phyloP scores from a whole-genome alignment of 225 moss, liverwort and hornwort genomes.

The Asterella californica region DNA sequence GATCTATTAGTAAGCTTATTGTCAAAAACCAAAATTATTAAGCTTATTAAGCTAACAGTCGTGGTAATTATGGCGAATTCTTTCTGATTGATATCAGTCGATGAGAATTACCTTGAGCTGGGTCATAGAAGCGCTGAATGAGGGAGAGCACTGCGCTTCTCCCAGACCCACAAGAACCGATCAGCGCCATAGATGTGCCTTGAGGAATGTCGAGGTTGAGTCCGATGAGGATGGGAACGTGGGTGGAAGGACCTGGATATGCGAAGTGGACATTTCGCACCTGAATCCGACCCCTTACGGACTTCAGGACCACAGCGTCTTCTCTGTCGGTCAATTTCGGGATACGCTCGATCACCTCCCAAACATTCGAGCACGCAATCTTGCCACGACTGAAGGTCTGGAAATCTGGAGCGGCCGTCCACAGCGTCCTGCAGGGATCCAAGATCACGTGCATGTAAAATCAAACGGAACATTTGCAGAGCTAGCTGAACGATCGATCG shows the following conservation, averaged over 20 bases:
- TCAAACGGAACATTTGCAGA: too few species aligned
- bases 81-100: background rate
- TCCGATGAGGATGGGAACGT: slow-evolving; percentile 21
- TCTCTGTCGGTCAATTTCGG: background rate
- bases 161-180: slow-evolving; percentile 30
- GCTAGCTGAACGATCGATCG: too few species aligned
- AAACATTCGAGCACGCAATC: background rate
- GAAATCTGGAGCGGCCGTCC: slow-evolving; percentile 9
- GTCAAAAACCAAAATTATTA: too few species aligned
- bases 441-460: too few species aligned
- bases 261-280: slow-evolving; percentile 28
- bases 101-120: background rate
- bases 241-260: slow-evolving; percentile 18
- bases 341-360: background rate
- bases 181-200: slow-evolving; percentile 26
- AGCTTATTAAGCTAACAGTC: too few species aligned
- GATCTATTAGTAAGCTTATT: too few species aligned
- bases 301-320: slow-evolving; percentile 42
- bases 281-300: slow-evolving; percentile 37
- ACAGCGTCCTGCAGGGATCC: background rate
- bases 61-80: too few species aligned
- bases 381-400: slow-evolving; percentile 6
- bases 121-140: slow-evolving; percentile 37
- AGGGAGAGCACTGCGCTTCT: slow-evolving; percentile 28
- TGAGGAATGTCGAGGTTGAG: slow-evolving; percentile 20